Evolutionary conservation across 1,284 basidiomycete species (phyloP), one percentile per base, ranked within the genome.

Genomic region (Chalciporus sp.): DNA sequence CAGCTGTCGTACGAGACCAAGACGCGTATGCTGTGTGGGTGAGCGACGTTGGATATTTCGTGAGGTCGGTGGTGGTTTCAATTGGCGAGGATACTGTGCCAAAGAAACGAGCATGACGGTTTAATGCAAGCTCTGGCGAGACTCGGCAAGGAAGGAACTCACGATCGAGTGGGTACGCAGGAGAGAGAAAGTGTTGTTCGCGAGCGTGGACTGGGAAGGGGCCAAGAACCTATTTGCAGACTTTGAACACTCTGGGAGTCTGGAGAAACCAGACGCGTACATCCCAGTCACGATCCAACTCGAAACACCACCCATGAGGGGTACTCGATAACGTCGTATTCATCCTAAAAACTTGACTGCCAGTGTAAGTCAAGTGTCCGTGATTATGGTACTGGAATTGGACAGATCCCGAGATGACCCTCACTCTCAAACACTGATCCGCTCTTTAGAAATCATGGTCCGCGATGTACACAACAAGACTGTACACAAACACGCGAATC

Each of bases 121-220:
- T 7, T 14, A n/a, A 27, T 31, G 1, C 11, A 14, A 47, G 42
- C 8, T 45, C 39, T 29, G 23, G 27, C 23, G 40, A 50, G 52
- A 39, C 46, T 39, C 42, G 42, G 9, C 54, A 23, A 2, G 26
- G 41, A 11, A 6, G 1, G 58, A n/a, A 70, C 68, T 73, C 67
- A 86, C 88, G 65, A 57, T 88, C 75, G 14, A 92, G 62, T 17
- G 89, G 90, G 62, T 83, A 91, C 2, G 85, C 78, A 1, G 90
- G 90, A 1, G 86, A 88, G 12, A 92, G 70, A 61, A 84, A 85
- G 55, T 91, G 85, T 52, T 92, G 90, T 61, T 92, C 90, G 62
- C 90, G 77, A 9, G 90, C 88, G 58, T 90, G 86, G 28, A 90
- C 83, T 3, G 90, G 90, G 64, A 92, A 92, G 0, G 90, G 90